phyloP scores from a whole-genome alignment of 2,329 filamentous ascomycete species.

The Penicillium sp. region DNA sequence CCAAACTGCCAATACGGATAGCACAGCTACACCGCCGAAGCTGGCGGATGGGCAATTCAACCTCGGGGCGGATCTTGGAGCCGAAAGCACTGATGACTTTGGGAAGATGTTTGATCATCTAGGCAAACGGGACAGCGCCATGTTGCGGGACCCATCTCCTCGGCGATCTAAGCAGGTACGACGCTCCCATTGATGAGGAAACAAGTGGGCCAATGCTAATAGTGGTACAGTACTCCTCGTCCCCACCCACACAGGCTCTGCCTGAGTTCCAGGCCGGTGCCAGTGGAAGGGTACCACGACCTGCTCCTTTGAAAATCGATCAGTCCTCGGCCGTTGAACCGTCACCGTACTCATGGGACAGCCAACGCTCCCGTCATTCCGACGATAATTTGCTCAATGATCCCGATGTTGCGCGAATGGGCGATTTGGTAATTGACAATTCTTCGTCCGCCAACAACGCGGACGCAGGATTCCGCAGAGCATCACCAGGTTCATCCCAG shows the following conservation, averaged over 20 bases:
- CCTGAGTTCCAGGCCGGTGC: constrained; percentile 21
- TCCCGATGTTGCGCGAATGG: constrained; percentile 25
- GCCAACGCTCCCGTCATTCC: constrained; percentile 49
- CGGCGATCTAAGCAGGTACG: constrained; percentile 23
- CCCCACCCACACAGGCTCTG: constrained; percentile 18
- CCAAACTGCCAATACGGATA: constrained; percentile 52
- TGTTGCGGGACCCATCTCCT: constrained; percentile 25
- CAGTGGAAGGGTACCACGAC: constrained; percentile 28
- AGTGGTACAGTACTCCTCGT: constrained; percentile 24
- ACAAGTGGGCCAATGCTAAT: constrained; percentile 19
- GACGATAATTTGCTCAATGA: constrained; percentile 49
- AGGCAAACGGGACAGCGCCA: constrained; percentile 33
- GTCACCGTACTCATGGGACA: constrained; percentile 54
- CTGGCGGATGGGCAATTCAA: constrained; percentile 45
- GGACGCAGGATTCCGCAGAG: constrained; percentile 13
- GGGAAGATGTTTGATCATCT: constrained; percentile 53
- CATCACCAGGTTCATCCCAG: constrained; percentile 24
- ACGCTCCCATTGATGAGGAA: not conserved
- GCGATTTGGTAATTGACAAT: constrained; percentile 5
- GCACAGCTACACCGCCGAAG: constrained; percentile 52
- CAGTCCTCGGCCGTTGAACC: constrained; percentile 45
- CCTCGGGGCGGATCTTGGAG: constrained; percentile 30
- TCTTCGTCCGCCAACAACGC: constrained; percentile 12
- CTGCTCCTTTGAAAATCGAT: constrained; percentile 47
- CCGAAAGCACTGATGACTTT: constrained; percentile 44